These are phyloP conservation scores for Tricholomella constricta DNA, from an alignment of 768 basidiomycete genomes.

Conservation along the genomic window DNA sequence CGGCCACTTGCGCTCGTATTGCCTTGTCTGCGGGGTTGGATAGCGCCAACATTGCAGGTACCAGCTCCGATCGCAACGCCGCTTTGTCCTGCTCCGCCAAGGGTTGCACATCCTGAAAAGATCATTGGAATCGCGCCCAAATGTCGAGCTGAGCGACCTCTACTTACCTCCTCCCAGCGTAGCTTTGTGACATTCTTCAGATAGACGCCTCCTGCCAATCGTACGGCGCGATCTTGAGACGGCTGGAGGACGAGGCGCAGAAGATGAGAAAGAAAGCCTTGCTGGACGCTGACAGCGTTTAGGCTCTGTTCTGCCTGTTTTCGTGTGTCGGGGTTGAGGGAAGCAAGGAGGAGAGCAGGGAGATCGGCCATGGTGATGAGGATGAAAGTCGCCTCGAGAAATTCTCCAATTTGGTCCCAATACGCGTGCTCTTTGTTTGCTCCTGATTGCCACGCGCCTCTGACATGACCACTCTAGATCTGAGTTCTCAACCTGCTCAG, in stretches of 20 bases:
- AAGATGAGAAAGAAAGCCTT: constrained; percentile 78
- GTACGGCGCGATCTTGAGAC: constrained; percentile 64
- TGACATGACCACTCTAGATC: too few species aligned
- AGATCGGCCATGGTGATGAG: constrained; percentile 59
- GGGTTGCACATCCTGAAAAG: constrained; percentile 67
- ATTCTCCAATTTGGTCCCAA: not conserved
- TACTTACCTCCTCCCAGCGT: constrained; percentile 84
- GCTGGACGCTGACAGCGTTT: constrained; percentile 62
- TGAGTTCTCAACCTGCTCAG: too few species aligned
- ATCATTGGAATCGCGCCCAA: not conserved
- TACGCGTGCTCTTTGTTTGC: constrained; percentile 20
- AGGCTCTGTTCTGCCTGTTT: constrained; percentile 85
- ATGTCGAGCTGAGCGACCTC: not conserved
- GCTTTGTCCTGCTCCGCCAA: constrained; percentile 72
- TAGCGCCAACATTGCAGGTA: constrained; percentile 89
- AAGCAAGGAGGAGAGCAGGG: constrained; percentile 68
- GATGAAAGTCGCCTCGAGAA: not conserved
- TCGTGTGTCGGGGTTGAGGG: constrained; percentile 66
- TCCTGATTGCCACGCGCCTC: constrained; percentile 13
- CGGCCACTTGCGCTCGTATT: constrained; percentile 85
- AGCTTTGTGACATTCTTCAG: constrained; percentile 90
- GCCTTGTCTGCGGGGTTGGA: constrained; percentile 72
- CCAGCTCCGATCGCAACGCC: constrained; percentile 71
- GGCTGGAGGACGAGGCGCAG: constrained; percentile 76
- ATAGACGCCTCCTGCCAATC: constrained; percentile 86